Conservation (phyloP, 768 basidiomycete species). For the Myochromella boudieri region DNA sequence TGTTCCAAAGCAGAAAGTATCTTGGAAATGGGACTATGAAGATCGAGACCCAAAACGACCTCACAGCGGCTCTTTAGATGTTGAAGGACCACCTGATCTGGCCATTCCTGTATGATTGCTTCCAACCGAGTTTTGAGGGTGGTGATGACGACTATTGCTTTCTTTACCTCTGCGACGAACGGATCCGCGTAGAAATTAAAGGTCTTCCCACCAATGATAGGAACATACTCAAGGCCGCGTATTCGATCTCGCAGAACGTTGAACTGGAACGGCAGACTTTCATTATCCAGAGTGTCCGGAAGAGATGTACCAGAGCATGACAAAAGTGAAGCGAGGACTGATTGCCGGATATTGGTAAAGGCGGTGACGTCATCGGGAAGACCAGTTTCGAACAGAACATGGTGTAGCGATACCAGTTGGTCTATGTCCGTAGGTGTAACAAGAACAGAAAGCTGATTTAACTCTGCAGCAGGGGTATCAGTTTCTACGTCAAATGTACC, state of each 20-base stretch:
- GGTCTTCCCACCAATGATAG: conserved; percentile 19
- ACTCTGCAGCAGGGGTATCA: conserved; percentile 9
- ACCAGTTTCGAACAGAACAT: conserved; percentile 33
- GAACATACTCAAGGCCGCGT: conserved; percentile 25
- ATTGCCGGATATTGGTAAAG: conserved; percentile 34
- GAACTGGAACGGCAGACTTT: conserved; percentile 53
- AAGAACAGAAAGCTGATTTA: conserved; percentile 19
- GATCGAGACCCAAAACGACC: conserved; percentile 55
- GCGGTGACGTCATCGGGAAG: conserved; percentile 2
- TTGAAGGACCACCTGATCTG: conserved; percentile 96
- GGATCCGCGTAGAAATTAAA: conserved; percentile 82
- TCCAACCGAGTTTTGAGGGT: conserved; percentile 54
- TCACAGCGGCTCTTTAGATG: conserved; percentile 76
- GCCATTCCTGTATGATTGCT: conserved; percentile 76
- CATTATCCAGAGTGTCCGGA: conserved; percentile 46
- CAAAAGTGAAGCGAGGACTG: conserved; percentile 33
- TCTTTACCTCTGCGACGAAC: conserved; percentile 72
- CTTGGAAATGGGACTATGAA: conserved; percentile 77
- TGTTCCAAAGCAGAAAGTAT: conserved; percentile 83
- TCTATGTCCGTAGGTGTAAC: conserved; percentile 34
- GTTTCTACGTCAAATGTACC: conserved; percentile 44
- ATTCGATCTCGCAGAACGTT: conserved; percentile 44
- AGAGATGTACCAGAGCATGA: conserved; percentile 27
- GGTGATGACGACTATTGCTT: conserved; percentile 50
- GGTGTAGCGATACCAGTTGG: conserved; percentile 48